Percentiles rank a stretch among this genome's conserved stretches.
Conservation (phyloP, 805 yeast species). For the Starmerella bombi region DNA sequence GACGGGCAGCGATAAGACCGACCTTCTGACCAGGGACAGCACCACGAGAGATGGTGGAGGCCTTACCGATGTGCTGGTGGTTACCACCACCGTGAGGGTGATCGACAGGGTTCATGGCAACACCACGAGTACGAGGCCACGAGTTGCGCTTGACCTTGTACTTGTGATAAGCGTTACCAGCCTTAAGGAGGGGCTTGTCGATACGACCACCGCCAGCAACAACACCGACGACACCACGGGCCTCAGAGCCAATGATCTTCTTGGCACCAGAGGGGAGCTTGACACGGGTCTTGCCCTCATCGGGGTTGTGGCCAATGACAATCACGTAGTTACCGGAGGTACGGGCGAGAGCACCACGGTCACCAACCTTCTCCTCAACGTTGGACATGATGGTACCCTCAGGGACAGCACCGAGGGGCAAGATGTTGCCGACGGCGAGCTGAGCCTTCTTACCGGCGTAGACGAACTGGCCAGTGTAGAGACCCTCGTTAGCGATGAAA, state of each 20-base stretch:
- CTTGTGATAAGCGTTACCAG: constrained; percentile 99
- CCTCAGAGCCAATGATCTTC: constrained; percentile 87
- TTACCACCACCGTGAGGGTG: constrained; percentile 99
- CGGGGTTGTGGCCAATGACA: constrained; percentile 98
- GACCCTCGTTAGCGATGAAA: constrained; percentile 98
- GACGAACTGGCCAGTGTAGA: constrained; percentile 97
- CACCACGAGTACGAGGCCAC: constrained; percentile 99
- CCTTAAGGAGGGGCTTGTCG: constrained; percentile 98
- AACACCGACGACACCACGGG: constrained; percentile 99
- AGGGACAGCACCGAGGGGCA: constrained; percentile 94
- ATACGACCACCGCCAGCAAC: constrained; percentile 99
- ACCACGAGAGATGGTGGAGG: constrained; percentile 97
- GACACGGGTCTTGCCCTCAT: constrained; percentile 97
- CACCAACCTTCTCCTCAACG: constrained; percentile 98
- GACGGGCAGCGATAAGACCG: constrained; percentile 99
- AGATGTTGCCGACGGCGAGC: constrained; percentile 82
- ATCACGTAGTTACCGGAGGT: constrained; percentile 99
- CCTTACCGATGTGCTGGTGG: constrained; percentile 99
- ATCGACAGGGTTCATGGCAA: constrained; percentile 99
- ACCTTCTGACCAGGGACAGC: constrained; percentile 99
- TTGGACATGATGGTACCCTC: constrained; percentile 98
- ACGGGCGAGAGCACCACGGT: constrained; percentile 99
- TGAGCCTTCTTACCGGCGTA: constrained; percentile 99
- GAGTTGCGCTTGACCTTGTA: constrained; percentile 99
- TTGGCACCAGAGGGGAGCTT: constrained; percentile 98